Conservation (phyloP, 1,284 basidiomycete species). For the Fistulina hepatica region DNA sequence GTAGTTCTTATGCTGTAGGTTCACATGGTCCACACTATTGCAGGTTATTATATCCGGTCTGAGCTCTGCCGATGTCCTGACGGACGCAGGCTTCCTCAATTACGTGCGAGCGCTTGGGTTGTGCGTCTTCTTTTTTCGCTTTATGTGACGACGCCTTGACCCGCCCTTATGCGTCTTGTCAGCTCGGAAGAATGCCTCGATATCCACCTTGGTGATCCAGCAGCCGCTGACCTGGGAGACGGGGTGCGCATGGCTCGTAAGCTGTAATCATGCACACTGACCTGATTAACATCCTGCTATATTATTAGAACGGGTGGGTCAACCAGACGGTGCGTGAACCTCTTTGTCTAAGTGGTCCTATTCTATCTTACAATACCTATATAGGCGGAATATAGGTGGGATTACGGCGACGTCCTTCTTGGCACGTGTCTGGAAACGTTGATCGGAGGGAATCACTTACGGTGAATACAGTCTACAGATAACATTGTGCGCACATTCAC, state of each 20-base stretch:
- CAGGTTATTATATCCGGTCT: constrained; percentile 48
- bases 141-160: background rate
- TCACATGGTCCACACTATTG: background rate
- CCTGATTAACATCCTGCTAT: background rate
- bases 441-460: constrained; percentile 48
- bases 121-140: constrained; percentile 26
- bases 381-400: constrained; percentile 36
- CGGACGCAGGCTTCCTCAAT: constrained; percentile 45
- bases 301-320: constrained; percentile 29
- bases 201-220: constrained; percentile 47
- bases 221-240: constrained; percentile 54
- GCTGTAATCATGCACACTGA: background rate
- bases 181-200: constrained; percentile 58
- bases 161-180: constrained; percentile 1
- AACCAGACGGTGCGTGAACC: constrained; percentile 30
- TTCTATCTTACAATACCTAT: background rate
- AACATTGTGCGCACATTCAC: too few relatives aligned
- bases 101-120: constrained; percentile 53
- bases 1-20: background rate
- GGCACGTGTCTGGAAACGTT: constrained; percentile 46
- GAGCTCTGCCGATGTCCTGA: constrained; percentile 47
- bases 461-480: constrained; percentile 21
- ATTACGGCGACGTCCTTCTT: constrained; percentile 29
- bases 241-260: constrained; percentile 21
- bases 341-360: background rate